Evolutionary conservation across 2,329 filamentous ascomycete genomes (phyloP).

Genomic region (Colletotrichum cordylinicola): DNA sequence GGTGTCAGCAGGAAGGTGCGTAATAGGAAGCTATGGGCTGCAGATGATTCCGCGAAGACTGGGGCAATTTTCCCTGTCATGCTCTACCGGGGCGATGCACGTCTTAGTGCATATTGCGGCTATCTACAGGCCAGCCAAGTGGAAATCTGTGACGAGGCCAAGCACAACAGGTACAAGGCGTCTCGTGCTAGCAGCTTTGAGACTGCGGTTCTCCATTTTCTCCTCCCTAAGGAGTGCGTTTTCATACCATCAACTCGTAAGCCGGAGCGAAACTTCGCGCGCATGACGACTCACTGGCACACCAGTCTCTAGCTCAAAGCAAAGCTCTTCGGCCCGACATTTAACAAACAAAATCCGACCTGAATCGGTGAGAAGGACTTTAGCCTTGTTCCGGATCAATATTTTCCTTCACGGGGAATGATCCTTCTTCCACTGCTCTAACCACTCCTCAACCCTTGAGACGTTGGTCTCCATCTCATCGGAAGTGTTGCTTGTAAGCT

Average conservation of each 20-base stretch:
- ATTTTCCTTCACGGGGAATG: not conserved
- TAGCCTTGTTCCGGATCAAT: not conserved
- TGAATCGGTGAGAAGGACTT: not conserved
- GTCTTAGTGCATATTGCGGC: not conserved
- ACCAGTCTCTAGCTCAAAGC: not conserved
- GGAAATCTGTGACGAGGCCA: not conserved
- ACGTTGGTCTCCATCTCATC: slow-evolving; percentile 91
- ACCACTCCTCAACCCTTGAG: slow-evolving; percentile 82
- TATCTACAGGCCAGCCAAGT: not conserved
- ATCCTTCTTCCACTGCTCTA: slow-evolving; percentile 81
- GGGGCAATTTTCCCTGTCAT: not conserved
- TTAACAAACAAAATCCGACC: not conserved
- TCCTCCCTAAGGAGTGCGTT: not conserved
- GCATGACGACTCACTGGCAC: not conserved
- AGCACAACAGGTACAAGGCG: not conserved
- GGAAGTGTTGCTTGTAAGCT: slow-evolving; percentile 80
- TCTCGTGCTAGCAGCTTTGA: not conserved
- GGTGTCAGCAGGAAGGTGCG: not conserved
- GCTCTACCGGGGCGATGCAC: not conserved
- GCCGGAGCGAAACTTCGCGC: not conserved
- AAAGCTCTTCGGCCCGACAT: not conserved
- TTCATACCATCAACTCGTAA: not conserved
- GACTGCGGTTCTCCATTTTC: not conserved
- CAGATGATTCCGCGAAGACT: not conserved
- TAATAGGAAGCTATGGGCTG: not conserved